phyloP scores from a whole-genome alignment of 148 eudicot genomes.

The Rhododendron molle region DNA sequence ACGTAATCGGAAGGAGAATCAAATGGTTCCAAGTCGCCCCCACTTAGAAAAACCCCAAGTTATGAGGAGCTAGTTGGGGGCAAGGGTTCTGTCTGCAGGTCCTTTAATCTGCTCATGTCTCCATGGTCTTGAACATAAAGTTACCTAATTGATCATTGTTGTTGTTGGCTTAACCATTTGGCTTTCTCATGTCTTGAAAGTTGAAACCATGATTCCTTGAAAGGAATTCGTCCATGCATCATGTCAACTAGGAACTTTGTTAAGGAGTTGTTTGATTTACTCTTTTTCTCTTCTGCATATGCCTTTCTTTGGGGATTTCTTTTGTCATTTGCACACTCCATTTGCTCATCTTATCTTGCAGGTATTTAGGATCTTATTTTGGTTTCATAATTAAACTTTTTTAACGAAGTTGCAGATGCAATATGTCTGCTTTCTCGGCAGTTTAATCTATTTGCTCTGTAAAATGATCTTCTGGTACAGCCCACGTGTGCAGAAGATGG shows the following conservation, averaged over 20 bases:
- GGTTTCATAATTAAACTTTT: neutral
- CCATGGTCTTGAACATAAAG: neutral
- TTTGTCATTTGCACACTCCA: neutral
- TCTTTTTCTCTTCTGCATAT: neutral
- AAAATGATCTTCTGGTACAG: conserved; percentile 23
- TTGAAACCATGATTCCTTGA: neutral
- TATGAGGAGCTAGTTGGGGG: neutral
- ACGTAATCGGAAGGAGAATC: neutral
- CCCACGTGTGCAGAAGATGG: conserved; percentile 15
- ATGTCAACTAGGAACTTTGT: neutral
- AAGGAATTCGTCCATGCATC: neutral
- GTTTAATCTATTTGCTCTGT: neutral
- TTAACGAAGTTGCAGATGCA: neutral
- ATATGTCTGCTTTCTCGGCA: neutral
- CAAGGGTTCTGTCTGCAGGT: neutral
- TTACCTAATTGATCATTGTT: neutral
- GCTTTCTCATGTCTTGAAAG: neutral
- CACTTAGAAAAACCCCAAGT: neutral
- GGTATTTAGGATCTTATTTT: neutral
- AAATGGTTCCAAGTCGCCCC: neutral
- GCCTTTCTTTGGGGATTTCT: neutral
- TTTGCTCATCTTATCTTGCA: neutral
- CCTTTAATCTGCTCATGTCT: neutral
- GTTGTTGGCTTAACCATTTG: neutral
- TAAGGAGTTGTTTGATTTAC: neutral